Evolutionary conservation across 225 moss, liverwort and hornwort species (phyloP).

Genomic region (Physcomitrium patens): DNA sequence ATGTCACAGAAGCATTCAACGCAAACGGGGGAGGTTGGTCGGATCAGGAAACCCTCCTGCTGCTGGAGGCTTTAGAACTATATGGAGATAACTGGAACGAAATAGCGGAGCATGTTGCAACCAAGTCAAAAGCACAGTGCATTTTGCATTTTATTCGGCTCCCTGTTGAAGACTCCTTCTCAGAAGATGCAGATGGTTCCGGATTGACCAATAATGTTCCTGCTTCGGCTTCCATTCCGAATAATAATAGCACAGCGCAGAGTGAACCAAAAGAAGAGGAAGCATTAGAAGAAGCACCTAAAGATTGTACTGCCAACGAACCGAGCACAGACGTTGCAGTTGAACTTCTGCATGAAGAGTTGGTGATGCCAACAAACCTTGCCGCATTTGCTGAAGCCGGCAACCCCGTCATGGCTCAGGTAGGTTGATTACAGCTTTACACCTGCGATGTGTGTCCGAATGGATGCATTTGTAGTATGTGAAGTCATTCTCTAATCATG

Average conservation of each 20-base stretch:
- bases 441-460: background rate
- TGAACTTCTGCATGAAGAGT: conserved; percentile 51
- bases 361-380: conserved; percentile 62
- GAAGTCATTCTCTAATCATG: background rate
- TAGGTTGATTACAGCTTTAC: conserved; percentile 33
- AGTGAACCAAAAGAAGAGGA: conserved; percentile 47
- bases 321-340: conserved; percentile 36
- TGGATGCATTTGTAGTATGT: conserved; percentile 2
- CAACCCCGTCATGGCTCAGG: conserved; percentile 99
- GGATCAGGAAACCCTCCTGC: conserved; percentile 94
- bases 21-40: conserved; percentile 97
- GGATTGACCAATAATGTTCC: conserved; percentile 44
- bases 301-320: conserved; percentile 36
- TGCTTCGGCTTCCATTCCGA: conserved; percentile 40
- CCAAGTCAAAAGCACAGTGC: conserved; percentile 95
- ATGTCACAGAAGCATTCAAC: conserved; percentile 86
- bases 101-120: conserved; percentile 98
- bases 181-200: conserved; percentile 68
- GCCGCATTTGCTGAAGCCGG: conserved; percentile 93
- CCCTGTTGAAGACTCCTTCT: conserved; percentile 92
- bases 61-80: conserved; percentile 92
- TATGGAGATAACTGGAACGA: conserved; percentile 98
- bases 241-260: conserved; percentile 37
- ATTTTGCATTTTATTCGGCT: conserved; percentile 91
- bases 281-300: conserved; percentile 38